Percentiles rank a stretch among this genome's conserved stretches.
phyloP scores from a whole-genome alignment of 2,329 filamentous ascomycete genomes.

The Trichoderma citrinoviride region DNA sequence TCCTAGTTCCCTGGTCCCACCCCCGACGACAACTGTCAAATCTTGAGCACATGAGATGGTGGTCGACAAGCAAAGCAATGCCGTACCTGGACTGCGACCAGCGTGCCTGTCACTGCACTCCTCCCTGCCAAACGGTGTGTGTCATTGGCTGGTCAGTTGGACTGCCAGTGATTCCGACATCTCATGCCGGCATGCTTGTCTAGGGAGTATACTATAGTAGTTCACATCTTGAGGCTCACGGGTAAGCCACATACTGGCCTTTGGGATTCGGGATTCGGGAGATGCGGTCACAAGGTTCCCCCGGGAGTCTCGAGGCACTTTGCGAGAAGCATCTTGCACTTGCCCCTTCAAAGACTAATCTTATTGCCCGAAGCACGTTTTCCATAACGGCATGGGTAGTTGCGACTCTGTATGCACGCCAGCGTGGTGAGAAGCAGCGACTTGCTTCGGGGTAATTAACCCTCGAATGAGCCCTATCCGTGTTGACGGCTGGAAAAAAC shows the following conservation, averaged over 20 bases:
- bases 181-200: neutral
- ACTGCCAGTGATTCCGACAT: neutral
- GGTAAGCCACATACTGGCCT: neutral
- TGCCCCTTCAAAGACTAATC: neutral
- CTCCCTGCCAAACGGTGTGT: neutral
- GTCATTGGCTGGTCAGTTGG: neutral
- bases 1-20: neutral
- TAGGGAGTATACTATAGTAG: neutral
- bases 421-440: neutral
- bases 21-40: neutral
- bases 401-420: neutral
- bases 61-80: neutral
- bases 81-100: neutral
- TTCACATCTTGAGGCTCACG: neutral
- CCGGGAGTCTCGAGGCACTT: neutral
- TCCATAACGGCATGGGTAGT: neutral
- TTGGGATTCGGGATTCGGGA: neutral
- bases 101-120: neutral
- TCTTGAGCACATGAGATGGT: no score
- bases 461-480: neutral
- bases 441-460: neutral
- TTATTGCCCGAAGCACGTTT: neutral
- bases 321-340: neutral
- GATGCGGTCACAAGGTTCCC: neutral
- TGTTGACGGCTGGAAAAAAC: neutral